phyloP scores from a whole-genome alignment of 1,139 yeast genomes.

The Yamadazyma trypodendri region DNA sequence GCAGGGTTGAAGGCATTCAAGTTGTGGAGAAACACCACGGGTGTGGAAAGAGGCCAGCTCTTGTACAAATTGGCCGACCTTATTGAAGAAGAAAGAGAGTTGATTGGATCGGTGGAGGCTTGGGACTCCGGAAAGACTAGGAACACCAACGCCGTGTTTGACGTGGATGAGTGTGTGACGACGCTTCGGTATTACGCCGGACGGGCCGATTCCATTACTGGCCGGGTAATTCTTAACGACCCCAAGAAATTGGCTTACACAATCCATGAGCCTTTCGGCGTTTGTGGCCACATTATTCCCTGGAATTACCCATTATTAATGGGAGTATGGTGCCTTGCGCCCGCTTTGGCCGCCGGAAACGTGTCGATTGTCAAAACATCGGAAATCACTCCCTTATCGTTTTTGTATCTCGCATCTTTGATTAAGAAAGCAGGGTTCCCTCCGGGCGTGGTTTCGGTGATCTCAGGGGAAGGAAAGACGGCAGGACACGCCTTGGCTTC shows the following conservation, averaged over 20 bases:
- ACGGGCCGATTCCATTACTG: conserved; percentile 79
- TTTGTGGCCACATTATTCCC: conserved; percentile 74
- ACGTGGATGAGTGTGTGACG: conserved; percentile 56
- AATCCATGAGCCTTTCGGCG: conserved; percentile 78
- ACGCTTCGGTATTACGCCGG: conserved; percentile 75
- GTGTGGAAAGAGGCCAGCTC: conserved; percentile 52
- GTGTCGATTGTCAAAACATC: conserved; percentile 64
- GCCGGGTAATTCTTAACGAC: conserved; percentile 66
- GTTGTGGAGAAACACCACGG: conserved; percentile 46
- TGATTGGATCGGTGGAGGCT: conserved; percentile 67
- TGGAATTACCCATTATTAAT: conserved; percentile 63
- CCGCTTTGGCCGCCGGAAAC: conserved; percentile 70
- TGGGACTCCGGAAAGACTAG: conserved; percentile 81
- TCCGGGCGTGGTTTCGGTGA: conserved; percentile 62
- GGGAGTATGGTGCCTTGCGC: conserved; percentile 62
- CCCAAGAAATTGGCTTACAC: conserved; percentile 73
- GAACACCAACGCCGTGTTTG: conserved; percentile 49
- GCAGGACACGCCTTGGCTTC: conserved; percentile 60
- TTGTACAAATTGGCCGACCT: conserved; percentile 61
- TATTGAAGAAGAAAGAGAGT: conserved; percentile 55
- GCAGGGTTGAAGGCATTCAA: conserved; percentile 73
- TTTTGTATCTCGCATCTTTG: conserved; percentile 52
- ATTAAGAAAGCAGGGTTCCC: conserved; percentile 70
- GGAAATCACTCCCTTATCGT: conserved; percentile 64
- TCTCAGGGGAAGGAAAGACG: conserved; percentile 55